These are phyloP conservation scores for Ophiostoma pallidulum DNA, from an alignment of 2,329 filamentous ascomycete genomes.

Conservation along the genomic window DNA sequence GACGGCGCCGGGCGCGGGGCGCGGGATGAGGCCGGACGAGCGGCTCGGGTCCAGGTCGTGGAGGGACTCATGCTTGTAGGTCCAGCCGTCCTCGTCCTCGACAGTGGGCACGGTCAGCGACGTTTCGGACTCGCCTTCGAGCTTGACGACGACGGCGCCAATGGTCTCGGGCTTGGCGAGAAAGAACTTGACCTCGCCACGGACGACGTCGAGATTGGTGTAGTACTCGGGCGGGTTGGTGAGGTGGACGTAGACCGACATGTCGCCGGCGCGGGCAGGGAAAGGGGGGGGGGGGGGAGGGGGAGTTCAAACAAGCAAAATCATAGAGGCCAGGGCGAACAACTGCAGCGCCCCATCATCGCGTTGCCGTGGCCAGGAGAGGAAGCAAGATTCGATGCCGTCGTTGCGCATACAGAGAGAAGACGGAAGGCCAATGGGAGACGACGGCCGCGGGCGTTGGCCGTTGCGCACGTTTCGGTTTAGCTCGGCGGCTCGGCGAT, in stretches of 20 bases:
- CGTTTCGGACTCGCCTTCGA: slow-evolving; percentile 70
- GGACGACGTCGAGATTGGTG: slow-evolving; percentile 69
- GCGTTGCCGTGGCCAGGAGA: neutral
- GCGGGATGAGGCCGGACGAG: neutral
- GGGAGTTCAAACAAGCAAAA: neutral
- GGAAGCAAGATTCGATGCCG: too few relatives aligned
- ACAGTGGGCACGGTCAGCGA: slow-evolving; percentile 43
- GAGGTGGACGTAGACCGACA: slow-evolving; percentile 59
- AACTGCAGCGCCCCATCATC: neutral
- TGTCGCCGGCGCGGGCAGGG: slow-evolving; percentile 27
- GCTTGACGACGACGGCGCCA: slow-evolving; percentile 67
- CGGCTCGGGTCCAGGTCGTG: neutral
- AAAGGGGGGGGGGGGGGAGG: neutral
- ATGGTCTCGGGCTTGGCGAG: slow-evolving; percentile 60
- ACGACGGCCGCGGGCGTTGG: too few relatives aligned
- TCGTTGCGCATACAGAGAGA: too few relatives aligned
- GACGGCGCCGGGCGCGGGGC: slow-evolving; percentile 27
- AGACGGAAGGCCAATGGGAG: too few relatives aligned
- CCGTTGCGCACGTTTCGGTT: too few relatives aligned
- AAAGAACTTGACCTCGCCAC: slow-evolving; percentile 48
- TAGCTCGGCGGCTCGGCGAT: too few relatives aligned
- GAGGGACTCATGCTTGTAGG: slow-evolving; percentile 5
- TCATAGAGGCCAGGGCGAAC: neutral
- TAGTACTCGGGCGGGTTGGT: slow-evolving; percentile 61
- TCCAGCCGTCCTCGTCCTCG: slow-evolving; percentile 24